phyloP scores from a whole-genome alignment of 139 green algal species.

The Medakamo hakoo region DNA sequence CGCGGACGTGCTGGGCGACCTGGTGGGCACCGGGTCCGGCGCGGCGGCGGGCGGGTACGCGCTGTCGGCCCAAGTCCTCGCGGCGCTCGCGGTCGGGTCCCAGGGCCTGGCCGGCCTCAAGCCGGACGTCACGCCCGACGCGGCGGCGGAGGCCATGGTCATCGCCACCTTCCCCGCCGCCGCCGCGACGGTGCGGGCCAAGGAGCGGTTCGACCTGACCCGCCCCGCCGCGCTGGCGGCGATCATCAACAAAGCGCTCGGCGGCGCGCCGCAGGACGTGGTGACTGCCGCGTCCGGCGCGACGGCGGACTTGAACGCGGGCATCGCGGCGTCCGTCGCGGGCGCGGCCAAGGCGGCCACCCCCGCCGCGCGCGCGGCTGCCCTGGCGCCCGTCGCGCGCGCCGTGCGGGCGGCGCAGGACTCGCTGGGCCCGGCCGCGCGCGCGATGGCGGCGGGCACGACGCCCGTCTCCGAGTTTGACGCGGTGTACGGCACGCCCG shows the following conservation, averaged over 20 bases:
- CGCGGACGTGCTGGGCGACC: background rate
- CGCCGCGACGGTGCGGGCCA: background rate
- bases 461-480: background rate
- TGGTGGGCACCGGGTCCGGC: background rate
- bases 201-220: background rate
- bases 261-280: background rate
- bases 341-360: background rate
- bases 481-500: background rate
- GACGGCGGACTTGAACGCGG: background rate
- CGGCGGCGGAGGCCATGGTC: background rate
- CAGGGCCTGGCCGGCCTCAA: background rate
- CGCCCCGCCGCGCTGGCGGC: background rate
- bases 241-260: background rate
- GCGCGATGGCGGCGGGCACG: background rate
- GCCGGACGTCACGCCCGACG: background rate
- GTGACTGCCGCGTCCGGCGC: background rate
- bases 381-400: too few relatives aligned
- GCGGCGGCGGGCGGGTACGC: background rate
- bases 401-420: background rate
- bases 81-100: background rate
- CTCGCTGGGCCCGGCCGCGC: background rate
- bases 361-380: too few relatives aligned
- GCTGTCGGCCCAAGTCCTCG: background rate
- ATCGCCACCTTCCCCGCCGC: background rate
- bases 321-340: background rate